Base-by-base conservation (phyloP, 2,329 filamentous ascomycete species). In the Thermoascus crustaceus region DNA sequence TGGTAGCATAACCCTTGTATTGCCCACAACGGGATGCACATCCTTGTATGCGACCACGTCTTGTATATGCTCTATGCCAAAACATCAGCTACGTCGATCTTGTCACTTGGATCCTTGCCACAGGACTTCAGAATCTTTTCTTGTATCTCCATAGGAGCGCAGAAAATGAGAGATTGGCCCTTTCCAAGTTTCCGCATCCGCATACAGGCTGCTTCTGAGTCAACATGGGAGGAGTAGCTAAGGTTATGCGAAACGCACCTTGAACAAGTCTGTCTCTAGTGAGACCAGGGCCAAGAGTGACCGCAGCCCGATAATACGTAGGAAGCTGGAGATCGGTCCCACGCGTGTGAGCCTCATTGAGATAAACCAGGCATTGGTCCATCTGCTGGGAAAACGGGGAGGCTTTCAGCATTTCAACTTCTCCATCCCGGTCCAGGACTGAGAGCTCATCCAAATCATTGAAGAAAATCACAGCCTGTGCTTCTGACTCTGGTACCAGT, bases 231-330 rank as follows among this genome's bases (percentile, higher is more conserved):
- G 22, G 4, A 22, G 26, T 32, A 10, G 29, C 13, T 11, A 8
- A 13, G 19, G 32, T 9, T n/a, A 8, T 20, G 16, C 21, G 10
- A 13, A 31, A 13, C 63, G 50, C 60, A 76, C 76, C 79, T 69
- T 87, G 82, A 0, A 79, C 74, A 0, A 85, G 52, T 9, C 71
- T 63, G 40, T 88, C 83, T 41, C 87, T 88, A 0, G 76, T 80
- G 1, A 85, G 44, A 3, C 66, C 63, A 0, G 76, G 66, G 0
- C 82, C 81, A 0, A 89, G 52, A 0, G 80, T 86, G 0, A 87
- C 76, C 0, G 76, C 76, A 0, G 81, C 83, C 0, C 75, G 63
- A 43, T 78, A 80, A 8, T 69, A 4, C 0, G 38, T 37, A 0
- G 80, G 82, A 0, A 85, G 55, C 21, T 71, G 73, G 0, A 87